Conservation (phyloP, 352 stramenopile genomes). For the Phytophthora cryptogea region DNA sequence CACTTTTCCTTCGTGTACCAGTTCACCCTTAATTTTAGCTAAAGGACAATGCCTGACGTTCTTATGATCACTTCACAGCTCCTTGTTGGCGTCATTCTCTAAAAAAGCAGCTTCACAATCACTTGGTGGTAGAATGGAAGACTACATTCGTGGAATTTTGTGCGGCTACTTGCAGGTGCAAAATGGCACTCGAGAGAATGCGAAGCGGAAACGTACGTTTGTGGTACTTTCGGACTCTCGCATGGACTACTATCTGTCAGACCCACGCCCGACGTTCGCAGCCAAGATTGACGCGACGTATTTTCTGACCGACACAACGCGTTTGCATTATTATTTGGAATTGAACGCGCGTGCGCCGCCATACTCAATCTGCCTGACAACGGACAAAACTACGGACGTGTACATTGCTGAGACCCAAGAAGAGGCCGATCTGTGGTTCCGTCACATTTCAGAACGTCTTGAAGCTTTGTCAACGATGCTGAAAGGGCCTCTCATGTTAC, state of each 20-base stretch:
- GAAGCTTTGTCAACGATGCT: slow-evolving; percentile 57
- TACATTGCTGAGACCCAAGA: slow-evolving; percentile 57
- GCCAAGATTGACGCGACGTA: slow-evolving; percentile 62
- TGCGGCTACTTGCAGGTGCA: slow-evolving; percentile 73
- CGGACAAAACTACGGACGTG: slow-evolving; percentile 60
- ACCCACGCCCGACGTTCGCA: slow-evolving; percentile 67
- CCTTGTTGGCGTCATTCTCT: slow-evolving; percentile 9
- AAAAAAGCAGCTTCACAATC: slow-evolving; percentile 21
- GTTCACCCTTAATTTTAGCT: slow-evolving; percentile 21
- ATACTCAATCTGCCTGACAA: slow-evolving; percentile 68
- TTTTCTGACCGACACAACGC: slow-evolving; percentile 45
- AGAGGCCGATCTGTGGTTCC: slow-evolving; percentile 55
- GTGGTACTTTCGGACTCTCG: slow-evolving; percentile 77
- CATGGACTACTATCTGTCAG: slow-evolving; percentile 70
- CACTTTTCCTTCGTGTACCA: neutral
- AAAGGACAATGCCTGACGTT: slow-evolving; percentile 8
- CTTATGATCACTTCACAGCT: slow-evolving; percentile 2
- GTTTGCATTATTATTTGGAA: slow-evolving; percentile 65
- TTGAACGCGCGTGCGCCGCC: slow-evolving; percentile 57
- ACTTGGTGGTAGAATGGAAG: slow-evolving; percentile 44
- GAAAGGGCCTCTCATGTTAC: slow-evolving; percentile 49
- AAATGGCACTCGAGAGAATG: slow-evolving; percentile 45
- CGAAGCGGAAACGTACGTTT: slow-evolving; percentile 67
- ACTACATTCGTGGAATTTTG: slow-evolving; percentile 73
- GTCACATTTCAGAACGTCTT: slow-evolving; percentile 54